phyloP scores from a whole-genome alignment of 129 eudicot species.

The Saussurea involucrata region DNA sequence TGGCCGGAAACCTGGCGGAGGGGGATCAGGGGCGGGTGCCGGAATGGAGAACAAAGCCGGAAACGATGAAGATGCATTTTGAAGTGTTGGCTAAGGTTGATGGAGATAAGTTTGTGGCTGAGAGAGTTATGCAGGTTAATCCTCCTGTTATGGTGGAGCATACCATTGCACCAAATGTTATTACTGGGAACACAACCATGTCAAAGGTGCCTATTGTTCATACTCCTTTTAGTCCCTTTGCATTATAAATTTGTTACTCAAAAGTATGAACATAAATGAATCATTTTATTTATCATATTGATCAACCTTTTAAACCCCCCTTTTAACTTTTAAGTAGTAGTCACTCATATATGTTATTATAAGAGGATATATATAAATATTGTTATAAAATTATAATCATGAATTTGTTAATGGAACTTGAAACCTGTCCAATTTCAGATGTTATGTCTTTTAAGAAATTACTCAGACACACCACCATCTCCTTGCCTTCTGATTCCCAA shows the following conservation, averaged over 20 bases:
- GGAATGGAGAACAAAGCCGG: conserved; percentile 86
- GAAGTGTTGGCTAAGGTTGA: conserved; percentile 94
- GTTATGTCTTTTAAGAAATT: neutral
- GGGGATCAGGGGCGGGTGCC: conserved; percentile 36
- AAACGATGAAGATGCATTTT: conserved; percentile 76
- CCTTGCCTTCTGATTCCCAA: too few species aligned
- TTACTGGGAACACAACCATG: conserved; percentile 57
- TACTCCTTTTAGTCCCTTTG: conserved; percentile 60
- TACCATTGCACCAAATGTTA: conserved; percentile 48
- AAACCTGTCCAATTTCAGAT: neutral
- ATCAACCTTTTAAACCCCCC: neutral
- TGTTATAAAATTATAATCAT: neutral
- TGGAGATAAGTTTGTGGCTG: conserved; percentile 68
- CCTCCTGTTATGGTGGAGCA: conserved; percentile 55
- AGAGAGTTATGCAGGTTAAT: conserved; percentile 52
- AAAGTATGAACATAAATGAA: neutral
- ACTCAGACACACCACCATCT: neutral
- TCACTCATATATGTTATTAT: neutral
- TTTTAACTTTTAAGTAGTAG: neutral
- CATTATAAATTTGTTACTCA: conserved; percentile 29
- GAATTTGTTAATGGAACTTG: neutral
- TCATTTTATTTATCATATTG: neutral
- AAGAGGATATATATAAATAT: neutral
- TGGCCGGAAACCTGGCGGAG: conserved; percentile 39
- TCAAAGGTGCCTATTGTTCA: conserved; percentile 60